phyloP scores from a whole-genome alignment of 1,139 yeast species.

The Pichia sp. region DNA sequence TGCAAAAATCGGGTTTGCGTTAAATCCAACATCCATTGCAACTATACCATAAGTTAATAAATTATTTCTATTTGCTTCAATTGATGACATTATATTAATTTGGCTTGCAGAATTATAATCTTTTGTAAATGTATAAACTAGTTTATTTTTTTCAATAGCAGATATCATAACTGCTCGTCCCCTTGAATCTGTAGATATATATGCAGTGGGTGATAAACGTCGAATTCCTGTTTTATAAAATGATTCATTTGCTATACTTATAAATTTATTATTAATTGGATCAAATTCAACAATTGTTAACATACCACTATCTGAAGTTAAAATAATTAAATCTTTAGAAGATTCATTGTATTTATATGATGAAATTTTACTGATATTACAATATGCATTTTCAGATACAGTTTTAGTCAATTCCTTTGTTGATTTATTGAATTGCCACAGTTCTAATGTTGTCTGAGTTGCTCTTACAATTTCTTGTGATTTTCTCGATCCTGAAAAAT shows the following conservation, averaged over 20 bases:
- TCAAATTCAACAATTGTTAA: constrained; percentile 52
- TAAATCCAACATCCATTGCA: constrained; percentile 62
- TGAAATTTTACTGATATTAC: constrained; percentile 49
- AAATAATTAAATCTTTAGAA: constrained; percentile 50
- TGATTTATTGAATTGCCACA: constrained; percentile 46
- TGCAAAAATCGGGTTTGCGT: constrained; percentile 79
- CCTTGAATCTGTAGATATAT: constrained; percentile 65
- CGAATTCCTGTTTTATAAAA: constrained; percentile 71
- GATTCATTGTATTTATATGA: constrained; percentile 49
- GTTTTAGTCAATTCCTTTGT: constrained; percentile 44
- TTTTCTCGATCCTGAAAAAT: constrained; percentile 50
- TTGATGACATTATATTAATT: constrained; percentile 60
- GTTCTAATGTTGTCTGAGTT: constrained; percentile 46
- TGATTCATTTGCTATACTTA: constrained; percentile 55
- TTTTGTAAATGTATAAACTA: constrained; percentile 53
- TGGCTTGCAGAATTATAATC: constrained; percentile 35
- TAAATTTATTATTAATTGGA: constrained; percentile 36
- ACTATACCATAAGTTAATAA: constrained; percentile 49
- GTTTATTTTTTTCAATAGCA: constrained; percentile 67
- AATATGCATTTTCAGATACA: constrained; percentile 47
- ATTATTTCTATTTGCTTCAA: constrained; percentile 55
- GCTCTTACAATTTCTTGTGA: constrained; percentile 64
- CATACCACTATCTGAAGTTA: constrained; percentile 80
- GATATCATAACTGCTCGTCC: constrained; percentile 66
- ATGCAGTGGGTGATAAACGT: constrained; percentile 71